Percentiles rank a stretch among this genome's conserved stretches.
phyloP scores from a whole-genome alignment of 169 alveolate species.

The Plasmodium malariae region DNA sequence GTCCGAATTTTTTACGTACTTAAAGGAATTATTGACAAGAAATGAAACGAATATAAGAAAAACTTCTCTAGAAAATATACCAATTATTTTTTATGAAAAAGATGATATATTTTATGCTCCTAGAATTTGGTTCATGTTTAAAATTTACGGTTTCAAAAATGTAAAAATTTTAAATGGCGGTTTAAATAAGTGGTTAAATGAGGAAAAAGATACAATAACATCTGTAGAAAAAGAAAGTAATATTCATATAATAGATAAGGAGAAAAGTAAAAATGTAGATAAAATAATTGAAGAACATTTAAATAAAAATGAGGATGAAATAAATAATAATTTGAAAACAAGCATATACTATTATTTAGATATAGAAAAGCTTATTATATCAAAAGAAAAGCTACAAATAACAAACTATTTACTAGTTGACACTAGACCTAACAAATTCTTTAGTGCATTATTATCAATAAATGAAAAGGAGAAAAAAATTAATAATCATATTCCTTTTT shows the following conservation, averaged over 20 bases:
- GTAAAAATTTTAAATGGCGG: conserved; percentile 66
- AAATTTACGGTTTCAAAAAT: conserved; percentile 46
- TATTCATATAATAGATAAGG: not conserved
- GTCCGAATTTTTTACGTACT: conserved; percentile 35
- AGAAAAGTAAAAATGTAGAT: conserved; percentile 1
- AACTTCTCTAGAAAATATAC: conserved; percentile 38
- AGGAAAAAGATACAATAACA: conserved; percentile 16
- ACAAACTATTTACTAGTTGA: conserved; percentile 20
- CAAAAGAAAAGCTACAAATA: conserved; percentile 14
- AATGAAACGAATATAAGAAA: conserved; percentile 3
- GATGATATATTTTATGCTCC: conserved; percentile 70
- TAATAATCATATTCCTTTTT: conserved; percentile 43
- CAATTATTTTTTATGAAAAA: conserved; percentile 55
- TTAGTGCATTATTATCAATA: conserved; percentile 25
- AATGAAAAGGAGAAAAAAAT: conserved; percentile 26
- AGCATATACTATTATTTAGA: conserved; percentile 48
- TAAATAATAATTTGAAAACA: conserved; percentile 18
- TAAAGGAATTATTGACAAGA: conserved; percentile 22
- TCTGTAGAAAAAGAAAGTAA: not conserved
- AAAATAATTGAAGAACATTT: conserved; percentile 41
- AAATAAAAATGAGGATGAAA: conserved; percentile 10
- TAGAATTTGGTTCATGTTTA: conserved; percentile 65
- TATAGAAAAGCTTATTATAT: conserved; percentile 26
- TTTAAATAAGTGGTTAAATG: conserved; percentile 66
- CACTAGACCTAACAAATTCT: conserved; percentile 34